Evolutionary conservation across 179 eudicot genomes (phyloP), one percentile per base, ranked within the genome.

Genomic region (Spinacia oleracea): DNA sequence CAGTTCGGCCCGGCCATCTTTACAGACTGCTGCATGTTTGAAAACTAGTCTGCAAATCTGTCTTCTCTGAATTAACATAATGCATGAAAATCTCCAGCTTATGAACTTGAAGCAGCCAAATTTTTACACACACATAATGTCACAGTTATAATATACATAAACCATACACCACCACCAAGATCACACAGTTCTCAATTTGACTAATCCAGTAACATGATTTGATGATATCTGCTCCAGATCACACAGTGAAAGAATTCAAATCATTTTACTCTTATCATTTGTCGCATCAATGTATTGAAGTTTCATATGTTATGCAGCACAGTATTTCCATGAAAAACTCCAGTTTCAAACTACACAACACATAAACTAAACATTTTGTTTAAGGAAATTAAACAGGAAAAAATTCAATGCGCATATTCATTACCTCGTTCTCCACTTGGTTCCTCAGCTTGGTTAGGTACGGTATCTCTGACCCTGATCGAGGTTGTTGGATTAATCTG

Each of bases 381-480:
- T 0, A 42, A 64, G 40, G 23, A 35, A 67, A 27, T 12, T 59
- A 42, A n/a, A n/a, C n/a, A n/a, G n/a, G 51, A 16, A 42, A 18
- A 46, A 48, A 10, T 46, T 20, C 42, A 43, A 75, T 46, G 60
- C 5, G 40, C 51, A 66, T 20, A 74, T n/a, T n/a, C 34, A n/a
- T 53, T 83, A 80, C 86, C 86, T 72, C 75, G 80, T 42, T 31
- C 16, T 76, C 85, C 85, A 76, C 27, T 45, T 60, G 48, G 76
- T 73, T 45, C 27, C 27, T 25, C 68, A 64, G 69, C 23, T 31
- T 66, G 64, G 11, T 60, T 15, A 58, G 72, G 51, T 42, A 46
- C 8, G 15, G 34, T 15, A 16, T 76, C 16, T n/a, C n/a, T n/a
- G n/a, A n/a, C n/a, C 53, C 50, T 53, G 64, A 70, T 56, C 48